Evolutionary conservation across 139 green algal species (phyloP), one percentile per base, ranked within the genome.

Genomic region (Haematococcus sp.): DNA sequence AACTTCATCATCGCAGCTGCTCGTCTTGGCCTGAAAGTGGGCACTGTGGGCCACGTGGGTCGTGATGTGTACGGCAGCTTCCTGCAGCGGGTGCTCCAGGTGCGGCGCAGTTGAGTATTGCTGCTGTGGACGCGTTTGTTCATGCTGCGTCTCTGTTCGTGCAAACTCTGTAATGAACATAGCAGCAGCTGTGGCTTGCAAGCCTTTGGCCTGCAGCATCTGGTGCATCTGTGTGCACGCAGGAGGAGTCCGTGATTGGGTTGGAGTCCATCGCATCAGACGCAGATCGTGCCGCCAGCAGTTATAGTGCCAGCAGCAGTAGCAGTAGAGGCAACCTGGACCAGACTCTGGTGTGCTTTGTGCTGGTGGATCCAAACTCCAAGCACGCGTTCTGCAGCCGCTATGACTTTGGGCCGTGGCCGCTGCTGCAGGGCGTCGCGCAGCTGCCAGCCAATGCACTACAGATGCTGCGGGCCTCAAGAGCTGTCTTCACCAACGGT

Each of bases 381-480:
- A 43, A 65, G 23, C 93, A 97, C 61, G 83, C 87, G 13, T 97
- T 97, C 76, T 94, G 88, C 83, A 92, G 83, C 28, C 70, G 80
- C 13, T 98, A 97, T 54, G 93, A 98, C 74, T 94, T 98, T 81
- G 91, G 92, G 0, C 94, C 94, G 1, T 97, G 91, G 88, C 94
- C 94, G 27, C 73, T 98, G 71, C 88, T 97, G 70, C 51, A 77
- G 3, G 86, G 87, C 17, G 82, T 91, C 0, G 34, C 66, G 0
- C 54, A 30, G 20, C 70, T 90, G 30, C 77, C 80, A 19, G 25
- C 61, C 43, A 30, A 30, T 33, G 70, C 65, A 9, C 1, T 71
- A 67, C 74, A 80, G 74, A 56, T 84, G 15, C 59, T 92, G 34
- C 13, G 54, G 4, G 34, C 68, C 35, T 81, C 86, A 32, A 9